phyloP scores from a whole-genome alignment of 2,329 filamentous ascomycete species.

The Byssothecium circinans region DNA sequence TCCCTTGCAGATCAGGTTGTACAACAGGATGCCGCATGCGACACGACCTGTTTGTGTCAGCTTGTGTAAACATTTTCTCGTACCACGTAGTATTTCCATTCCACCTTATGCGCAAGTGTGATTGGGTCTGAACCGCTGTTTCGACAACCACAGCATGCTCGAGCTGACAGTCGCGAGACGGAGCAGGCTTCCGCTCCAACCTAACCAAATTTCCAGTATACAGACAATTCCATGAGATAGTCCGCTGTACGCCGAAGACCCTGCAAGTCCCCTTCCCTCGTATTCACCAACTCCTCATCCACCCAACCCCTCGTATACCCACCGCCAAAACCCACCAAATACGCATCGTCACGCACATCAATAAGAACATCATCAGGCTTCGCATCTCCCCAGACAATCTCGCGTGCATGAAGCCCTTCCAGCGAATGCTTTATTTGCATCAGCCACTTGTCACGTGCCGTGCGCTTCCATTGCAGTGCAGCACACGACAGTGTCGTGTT shows the following conservation, averaged over 20 bases:
- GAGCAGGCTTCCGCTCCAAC: too few species aligned
- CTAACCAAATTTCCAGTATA: neutral
- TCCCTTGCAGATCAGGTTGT: too few species aligned
- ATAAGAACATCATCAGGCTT: slow-evolving; percentile 45
- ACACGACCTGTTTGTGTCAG: too few species aligned
- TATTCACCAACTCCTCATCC: slow-evolving; percentile 41
- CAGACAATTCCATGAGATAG: neutral
- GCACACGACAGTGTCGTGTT: slow-evolving; percentile 14
- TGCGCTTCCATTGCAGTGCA: slow-evolving; percentile 5
- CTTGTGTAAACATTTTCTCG: too few species aligned
- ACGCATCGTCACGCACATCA: slow-evolving; percentile 40
- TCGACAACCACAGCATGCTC: too few species aligned
- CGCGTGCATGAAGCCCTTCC: slow-evolving; percentile 16
- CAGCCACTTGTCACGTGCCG: slow-evolving; percentile 14
- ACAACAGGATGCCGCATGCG: too few species aligned
- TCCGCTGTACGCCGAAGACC: slow-evolving; percentile 3
- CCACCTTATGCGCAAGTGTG: too few species aligned
- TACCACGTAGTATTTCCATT: too few species aligned
- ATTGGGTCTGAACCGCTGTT: too few species aligned
- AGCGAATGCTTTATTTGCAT: slow-evolving; percentile 10
- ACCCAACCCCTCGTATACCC: slow-evolving; percentile 48
- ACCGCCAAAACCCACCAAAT: slow-evolving; percentile 47
- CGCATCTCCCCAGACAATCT: slow-evolving; percentile 30
- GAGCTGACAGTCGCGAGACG: too few species aligned
- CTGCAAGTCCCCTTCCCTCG: slow-evolving; percentile 39